A percentile compares a stretch with the other conserved stretches of the same genome.
Conservation (phyloP, 2,329 filamentous ascomycete species). For the Diaporthe sp. region DNA sequence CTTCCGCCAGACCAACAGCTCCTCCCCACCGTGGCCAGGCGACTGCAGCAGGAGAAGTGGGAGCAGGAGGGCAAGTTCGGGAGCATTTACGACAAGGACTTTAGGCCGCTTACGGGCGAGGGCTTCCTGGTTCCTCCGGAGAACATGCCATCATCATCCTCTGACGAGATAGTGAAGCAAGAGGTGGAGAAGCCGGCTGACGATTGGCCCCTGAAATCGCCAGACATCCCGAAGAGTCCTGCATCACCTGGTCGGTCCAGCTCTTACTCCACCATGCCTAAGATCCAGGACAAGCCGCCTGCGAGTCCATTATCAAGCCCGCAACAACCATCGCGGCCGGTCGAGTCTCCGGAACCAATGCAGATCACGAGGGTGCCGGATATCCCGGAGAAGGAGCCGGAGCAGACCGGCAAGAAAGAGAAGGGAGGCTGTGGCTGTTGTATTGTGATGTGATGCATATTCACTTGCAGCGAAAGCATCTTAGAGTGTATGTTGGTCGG, state of each 20-base stretch:
- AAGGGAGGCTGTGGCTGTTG: constrained; percentile 78
- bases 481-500: not conserved
- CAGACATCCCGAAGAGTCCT: constrained; percentile 62
- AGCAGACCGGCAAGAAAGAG: constrained; percentile 66
- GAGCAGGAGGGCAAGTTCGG: constrained; percentile 91
- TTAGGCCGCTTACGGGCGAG: constrained; percentile 84
- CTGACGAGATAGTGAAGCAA: constrained; percentile 50
- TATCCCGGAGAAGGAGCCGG: constrained; percentile 63
- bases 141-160: constrained; percentile 18
- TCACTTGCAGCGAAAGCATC: not conserved
- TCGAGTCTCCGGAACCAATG: constrained; percentile 49
- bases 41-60: constrained; percentile 95
- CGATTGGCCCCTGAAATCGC: constrained; percentile 73
- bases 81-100: constrained; percentile 87
- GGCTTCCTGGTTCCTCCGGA: constrained; percentile 61
- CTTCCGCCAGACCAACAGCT: constrained; percentile 96
- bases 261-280: constrained; percentile 76
- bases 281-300: constrained; percentile 63
- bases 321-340: constrained; percentile 58
- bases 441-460: constrained; percentile 77
- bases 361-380: constrained; percentile 64
- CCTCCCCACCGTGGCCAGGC: constrained; percentile 91
- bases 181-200: constrained; percentile 51
- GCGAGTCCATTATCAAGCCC: constrained; percentile 61
- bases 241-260: constrained; percentile 59